Percentiles rank a stretch among this genome's conserved stretches.
Evolutionary conservation across 257 asterid species (phyloP).

Genomic region (Solanum appendiculatum): DNA sequence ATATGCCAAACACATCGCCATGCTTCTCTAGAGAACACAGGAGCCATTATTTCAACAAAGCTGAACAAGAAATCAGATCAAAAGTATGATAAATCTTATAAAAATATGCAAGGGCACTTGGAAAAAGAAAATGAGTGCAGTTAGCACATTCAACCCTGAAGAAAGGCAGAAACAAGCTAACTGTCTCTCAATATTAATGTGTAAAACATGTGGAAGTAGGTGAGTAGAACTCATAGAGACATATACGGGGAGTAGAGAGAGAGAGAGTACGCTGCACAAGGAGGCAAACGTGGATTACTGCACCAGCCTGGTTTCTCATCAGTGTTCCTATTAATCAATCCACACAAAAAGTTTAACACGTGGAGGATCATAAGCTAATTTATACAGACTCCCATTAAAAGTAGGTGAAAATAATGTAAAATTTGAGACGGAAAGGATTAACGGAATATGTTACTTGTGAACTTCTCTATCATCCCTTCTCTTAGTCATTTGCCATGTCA

Average conservation of each 20-base stretch:
- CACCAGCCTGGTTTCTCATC: constrained; percentile 22
- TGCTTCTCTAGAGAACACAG: constrained; percentile 93
- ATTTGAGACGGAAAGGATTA: background rate
- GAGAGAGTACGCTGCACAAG: constrained; percentile 48
- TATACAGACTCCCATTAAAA: background rate
- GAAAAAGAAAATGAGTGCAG: background rate
- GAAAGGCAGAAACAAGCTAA: background rate
- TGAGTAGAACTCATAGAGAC: background rate
- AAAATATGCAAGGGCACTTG: background rate
- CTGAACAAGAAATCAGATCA: constrained; percentile 29
- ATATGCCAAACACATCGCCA: constrained; percentile 99
- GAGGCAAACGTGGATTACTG: constrained; percentile 37
- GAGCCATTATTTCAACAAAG: constrained; percentile 99
- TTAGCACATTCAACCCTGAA: background rate
- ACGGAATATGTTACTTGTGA: constrained; percentile 28
- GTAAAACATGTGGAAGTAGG: background rate
- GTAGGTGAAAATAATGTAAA: background rate
- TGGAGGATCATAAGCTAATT: background rate
- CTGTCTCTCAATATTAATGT: background rate
- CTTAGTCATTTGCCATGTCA: constrained; percentile 34
- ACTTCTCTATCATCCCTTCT: constrained; percentile 34
- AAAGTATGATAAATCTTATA: background rate
- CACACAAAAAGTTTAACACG: background rate
- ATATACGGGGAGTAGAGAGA: background rate
- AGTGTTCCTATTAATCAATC: constrained; percentile 23